These are phyloP conservation scores for Obelidium mucronatum DNA, from an alignment of 192 early-diverging fungal species.

Conservation along the genomic window DNA sequence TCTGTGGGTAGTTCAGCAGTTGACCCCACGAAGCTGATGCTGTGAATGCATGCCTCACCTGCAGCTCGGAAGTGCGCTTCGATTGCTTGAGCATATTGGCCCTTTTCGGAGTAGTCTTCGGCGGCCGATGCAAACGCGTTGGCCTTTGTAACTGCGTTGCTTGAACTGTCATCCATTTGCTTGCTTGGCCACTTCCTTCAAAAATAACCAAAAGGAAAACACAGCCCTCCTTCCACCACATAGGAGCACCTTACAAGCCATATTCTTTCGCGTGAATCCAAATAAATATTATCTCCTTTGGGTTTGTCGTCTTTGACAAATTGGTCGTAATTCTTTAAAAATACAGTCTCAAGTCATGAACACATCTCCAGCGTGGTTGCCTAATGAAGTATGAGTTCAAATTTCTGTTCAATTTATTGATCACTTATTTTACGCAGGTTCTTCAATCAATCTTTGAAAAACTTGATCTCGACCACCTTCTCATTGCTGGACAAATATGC, in stretches of 20 bases:
- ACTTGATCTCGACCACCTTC: neutral
- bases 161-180: neutral
- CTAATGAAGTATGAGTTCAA: too few relatives aligned
- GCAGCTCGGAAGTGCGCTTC: slow-evolving; percentile 74
- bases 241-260: too few relatives aligned
- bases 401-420: too few relatives aligned
- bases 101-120: slow-evolving; percentile 66
- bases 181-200: too few relatives aligned
- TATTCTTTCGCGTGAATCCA: too few relatives aligned
- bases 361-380: too few relatives aligned
- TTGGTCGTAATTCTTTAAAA: too few relatives aligned
- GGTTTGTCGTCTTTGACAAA: too few relatives aligned
- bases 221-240: too few relatives aligned
- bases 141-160: slow-evolving; percentile 51
- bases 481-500: neutral
- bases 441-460: slow-evolving; percentile 6
- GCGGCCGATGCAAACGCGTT: slow-evolving; percentile 71
- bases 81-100: slow-evolving; percentile 64
- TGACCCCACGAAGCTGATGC: neutral
- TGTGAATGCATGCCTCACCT: slow-evolving; percentile 46
- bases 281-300: too few relatives aligned
- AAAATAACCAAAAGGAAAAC: too few relatives aligned
- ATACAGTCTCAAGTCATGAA: too few relatives aligned
- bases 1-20: slow-evolving; percentile 34
- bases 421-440: slow-evolving; percentile 2